phyloP scores from a whole-genome alignment of 805 yeast genomes.

The Teunomyces stri region DNA sequence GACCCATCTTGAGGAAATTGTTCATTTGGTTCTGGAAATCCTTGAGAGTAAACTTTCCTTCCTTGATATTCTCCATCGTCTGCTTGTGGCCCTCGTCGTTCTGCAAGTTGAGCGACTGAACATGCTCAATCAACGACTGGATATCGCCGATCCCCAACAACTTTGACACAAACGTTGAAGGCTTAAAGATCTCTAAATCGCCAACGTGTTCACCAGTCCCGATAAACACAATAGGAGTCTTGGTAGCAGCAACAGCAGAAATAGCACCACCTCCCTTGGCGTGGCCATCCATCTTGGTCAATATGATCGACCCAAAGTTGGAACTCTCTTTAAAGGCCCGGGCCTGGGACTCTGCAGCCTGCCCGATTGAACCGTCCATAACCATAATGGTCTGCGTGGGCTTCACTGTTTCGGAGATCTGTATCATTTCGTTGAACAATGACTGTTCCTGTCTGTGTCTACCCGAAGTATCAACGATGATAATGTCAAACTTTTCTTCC shows the following conservation, averaged over 20 bases:
- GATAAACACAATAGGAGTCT: constrained; percentile 90
- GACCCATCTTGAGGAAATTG: constrained; percentile 95
- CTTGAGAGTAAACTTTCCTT: constrained; percentile 88
- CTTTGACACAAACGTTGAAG: constrained; percentile 86
- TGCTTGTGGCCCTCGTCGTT: constrained; percentile 74
- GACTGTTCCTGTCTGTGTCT: constrained; percentile 94
- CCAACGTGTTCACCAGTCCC: constrained; percentile 98
- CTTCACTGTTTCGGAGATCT: constrained; percentile 79
- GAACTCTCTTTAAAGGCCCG: constrained; percentile 90
- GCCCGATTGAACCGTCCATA: constrained; percentile 95
- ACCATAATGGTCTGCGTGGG: constrained; percentile 99
- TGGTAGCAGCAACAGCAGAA: constrained; percentile 95
- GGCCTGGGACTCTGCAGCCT: constrained; percentile 95
- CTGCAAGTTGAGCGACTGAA: constrained; percentile 73
- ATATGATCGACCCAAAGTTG: constrained; percentile 89
- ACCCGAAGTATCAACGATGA: constrained; percentile 97
- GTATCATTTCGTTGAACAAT: constrained; percentile 90
- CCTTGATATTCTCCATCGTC: constrained; percentile 86
- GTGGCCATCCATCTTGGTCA: constrained; percentile 97
- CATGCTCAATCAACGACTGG: constrained; percentile 91
- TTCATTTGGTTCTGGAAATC: constrained; percentile 95
- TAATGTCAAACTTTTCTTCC: constrained; percentile 86
- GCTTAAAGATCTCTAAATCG: constrained; percentile 88
- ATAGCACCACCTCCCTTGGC: constrained; percentile 99
- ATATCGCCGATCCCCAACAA: constrained; percentile 93